Evolutionary conservation across 2,329 filamentous ascomycete genomes (phyloP).

Genomic region (Paecilomyces niveus): DNA sequence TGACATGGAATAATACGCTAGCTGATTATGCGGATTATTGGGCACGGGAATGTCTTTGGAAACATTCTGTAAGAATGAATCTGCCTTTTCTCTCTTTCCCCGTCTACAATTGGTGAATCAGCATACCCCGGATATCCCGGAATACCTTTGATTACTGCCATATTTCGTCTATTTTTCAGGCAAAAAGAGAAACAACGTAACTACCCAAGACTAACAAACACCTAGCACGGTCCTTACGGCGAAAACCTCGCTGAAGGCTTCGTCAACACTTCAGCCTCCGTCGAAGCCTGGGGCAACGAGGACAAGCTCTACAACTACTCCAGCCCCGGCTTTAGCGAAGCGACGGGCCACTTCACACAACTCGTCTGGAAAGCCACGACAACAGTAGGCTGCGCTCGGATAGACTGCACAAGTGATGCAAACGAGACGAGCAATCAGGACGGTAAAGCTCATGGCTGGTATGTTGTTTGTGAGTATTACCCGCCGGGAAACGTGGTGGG

Average conservation of each 20-base stretch:
- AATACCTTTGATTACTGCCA: neutral
- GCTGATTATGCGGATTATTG: constrained; percentile 49
- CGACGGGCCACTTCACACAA: constrained; percentile 66
- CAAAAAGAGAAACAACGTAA: too few relatives aligned
- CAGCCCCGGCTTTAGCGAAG: constrained; percentile 49
- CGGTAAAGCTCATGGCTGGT: constrained; percentile 40
- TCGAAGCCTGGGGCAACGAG: constrained; percentile 63
- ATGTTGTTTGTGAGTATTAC: constrained; percentile 64
- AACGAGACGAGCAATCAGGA: constrained; percentile 26
- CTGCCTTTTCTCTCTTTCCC: neutral
- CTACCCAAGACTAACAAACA: neutral
- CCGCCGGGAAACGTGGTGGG: constrained; percentile 56
- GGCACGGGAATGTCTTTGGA: constrained; percentile 37
- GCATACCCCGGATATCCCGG: constrained; percentile 25
- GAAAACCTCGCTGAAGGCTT: constrained; percentile 70
- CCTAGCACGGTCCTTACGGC: constrained; percentile 55
- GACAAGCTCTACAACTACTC: constrained; percentile 52
- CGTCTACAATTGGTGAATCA: neutral
- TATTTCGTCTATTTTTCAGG: too few relatives aligned
- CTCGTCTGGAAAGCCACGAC: constrained; percentile 62
- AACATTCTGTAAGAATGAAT: constrained; percentile 28
- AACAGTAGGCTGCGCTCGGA: constrained; percentile 50
- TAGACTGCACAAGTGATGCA: constrained; percentile 31
- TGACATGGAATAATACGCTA: constrained; percentile 61
- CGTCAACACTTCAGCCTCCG: constrained; percentile 48